Base-by-base conservation (phyloP, 23 red algal species). In the Pyropia yezoensis region DNA sequence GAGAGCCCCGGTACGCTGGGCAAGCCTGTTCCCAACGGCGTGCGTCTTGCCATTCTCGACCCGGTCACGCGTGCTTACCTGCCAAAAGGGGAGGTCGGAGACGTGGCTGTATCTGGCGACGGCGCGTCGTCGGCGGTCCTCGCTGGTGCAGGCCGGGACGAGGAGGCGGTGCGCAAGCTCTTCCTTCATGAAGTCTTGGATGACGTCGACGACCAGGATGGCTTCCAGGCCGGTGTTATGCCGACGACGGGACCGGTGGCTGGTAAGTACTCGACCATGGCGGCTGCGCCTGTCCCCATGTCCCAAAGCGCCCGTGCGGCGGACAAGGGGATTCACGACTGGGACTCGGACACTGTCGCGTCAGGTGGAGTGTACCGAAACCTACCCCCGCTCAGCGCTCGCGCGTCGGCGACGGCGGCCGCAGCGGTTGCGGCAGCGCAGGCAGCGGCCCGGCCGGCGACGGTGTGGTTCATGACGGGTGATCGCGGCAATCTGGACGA, bases 241-340 rank as follows among this genome's bases (percentile, higher is more conserved):
- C 39, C 9, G 39, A 47, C 39, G 9, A 13, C 39, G 6, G 11
- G 4, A 47, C 39, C 39, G 39, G 69, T 27, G 67, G 51, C 21
- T 75, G 85, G 15, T 33, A 75, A 66, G 54, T 74, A 28, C 57
- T 80, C 16, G 33, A 67, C 16, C 66, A 50, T 29, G 58, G 57
- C 62, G 85, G 65, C n/a, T 33, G 78, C 20, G 51, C 66, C 27
- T 65, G 78, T 39, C 56, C 79, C 27, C 73, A 81, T 52, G 14
- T 54, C 16, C 32, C 73, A 8, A 67, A 50, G 15, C 32, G 33
- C 28, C 25, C 47, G 61, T 18, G 18, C n/a, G 50, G 71, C 20
- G 24, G 59, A 52, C 32, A 63, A 21, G 33, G 27, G 3, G 50
- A 59, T 20, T n/a, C 56, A 20, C 59, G 50, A 13, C 74, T 90